These are phyloP conservation scores for Zygoascus sp. DNA, from an alignment of 1,139 yeast species.

Conservation along the genomic window DNA sequence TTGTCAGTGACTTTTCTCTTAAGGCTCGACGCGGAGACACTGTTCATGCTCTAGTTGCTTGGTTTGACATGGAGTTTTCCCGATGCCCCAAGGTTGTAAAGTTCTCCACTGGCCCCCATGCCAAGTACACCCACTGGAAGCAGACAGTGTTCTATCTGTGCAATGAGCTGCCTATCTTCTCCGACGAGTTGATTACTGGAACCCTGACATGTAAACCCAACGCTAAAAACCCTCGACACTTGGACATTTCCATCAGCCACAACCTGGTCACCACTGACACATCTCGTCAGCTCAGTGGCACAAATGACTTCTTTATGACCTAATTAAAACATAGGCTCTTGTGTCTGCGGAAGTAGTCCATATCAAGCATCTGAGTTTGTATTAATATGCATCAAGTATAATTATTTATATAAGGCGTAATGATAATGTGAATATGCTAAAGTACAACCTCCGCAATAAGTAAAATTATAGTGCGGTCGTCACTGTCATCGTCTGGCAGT, in stretches of 20 bases:
- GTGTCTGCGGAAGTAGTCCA: no score
- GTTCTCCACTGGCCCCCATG: slow-evolving; percentile 46
- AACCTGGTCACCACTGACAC: slow-evolving; percentile 37
- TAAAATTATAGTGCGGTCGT: slow-evolving; percentile 69
- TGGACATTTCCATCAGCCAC: slow-evolving; percentile 41
- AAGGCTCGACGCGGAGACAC: slow-evolving; percentile 73
- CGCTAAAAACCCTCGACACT: slow-evolving; percentile 67
- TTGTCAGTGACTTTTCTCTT: slow-evolving; percentile 60
- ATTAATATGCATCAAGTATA: slow-evolving; percentile 8
- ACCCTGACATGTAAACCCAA: slow-evolving; percentile 74
- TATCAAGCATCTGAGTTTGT: neutral
- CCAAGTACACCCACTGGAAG: slow-evolving; percentile 67
- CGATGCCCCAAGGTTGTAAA: slow-evolving; percentile 37
- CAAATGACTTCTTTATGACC: slow-evolving; percentile 8
- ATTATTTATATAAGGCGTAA: slow-evolving; percentile 3
- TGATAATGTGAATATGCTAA: slow-evolving; percentile 1
- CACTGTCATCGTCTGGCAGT: slow-evolving; percentile 91
- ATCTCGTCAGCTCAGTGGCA: slow-evolving; percentile 8
- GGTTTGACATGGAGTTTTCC: slow-evolving; percentile 94
- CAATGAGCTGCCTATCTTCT: slow-evolving; percentile 71
- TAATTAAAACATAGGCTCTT: no score
- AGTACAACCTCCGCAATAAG: neutral
- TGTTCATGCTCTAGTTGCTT: slow-evolving; percentile 84
- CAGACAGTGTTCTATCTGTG: slow-evolving; percentile 91
- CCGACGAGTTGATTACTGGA: slow-evolving; percentile 74